Conservation (phyloP, 129 eudicot genomes). For the Flaveria ramosissima region DNA sequence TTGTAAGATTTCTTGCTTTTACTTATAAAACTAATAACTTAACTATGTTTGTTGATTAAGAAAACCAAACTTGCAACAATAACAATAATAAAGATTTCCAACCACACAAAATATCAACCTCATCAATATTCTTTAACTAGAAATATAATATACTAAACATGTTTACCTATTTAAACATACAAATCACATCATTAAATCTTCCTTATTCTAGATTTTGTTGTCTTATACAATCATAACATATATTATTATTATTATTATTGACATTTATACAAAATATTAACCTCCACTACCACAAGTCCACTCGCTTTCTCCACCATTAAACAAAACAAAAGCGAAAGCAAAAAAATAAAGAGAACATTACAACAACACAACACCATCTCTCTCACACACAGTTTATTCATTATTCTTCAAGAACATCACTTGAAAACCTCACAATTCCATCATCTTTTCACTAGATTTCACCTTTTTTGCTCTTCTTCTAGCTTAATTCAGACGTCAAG, state of each 20-base stretch:
- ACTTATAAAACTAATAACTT: too few species aligned
- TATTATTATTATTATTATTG: neutral
- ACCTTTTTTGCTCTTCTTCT: slow-evolving; percentile 4
- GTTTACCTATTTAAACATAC: too few species aligned
- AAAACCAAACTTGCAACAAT: too few species aligned
- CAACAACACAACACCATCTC: slow-evolving; percentile 31
- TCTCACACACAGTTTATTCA: slow-evolving; percentile 27
- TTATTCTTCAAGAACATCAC: slow-evolving; percentile 55
- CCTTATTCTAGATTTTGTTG: neutral
- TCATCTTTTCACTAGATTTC: slow-evolving; percentile 24
- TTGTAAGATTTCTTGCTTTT: too few species aligned
- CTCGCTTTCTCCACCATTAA: slow-evolving; percentile 33
- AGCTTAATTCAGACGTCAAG: slow-evolving; percentile 18
- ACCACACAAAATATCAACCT: too few species aligned
- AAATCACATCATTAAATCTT: too few species aligned
- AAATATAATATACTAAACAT: too few species aligned
- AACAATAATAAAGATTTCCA: too few species aligned
- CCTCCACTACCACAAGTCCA: slow-evolving; percentile 35
- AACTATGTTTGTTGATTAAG: too few species aligned
- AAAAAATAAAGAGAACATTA: neutral
- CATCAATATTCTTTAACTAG: too few species aligned
- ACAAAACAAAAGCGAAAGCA: slow-evolving; percentile 29
- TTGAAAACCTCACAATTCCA: slow-evolving; percentile 40
- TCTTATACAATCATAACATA: neutral
- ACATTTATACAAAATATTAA: neutral